Percentiles rank a stretch among this genome's conserved stretches.
phyloP scores from a whole-genome alignment of 768 basidiomycete species.

The Naganishia vishniacii region DNA sequence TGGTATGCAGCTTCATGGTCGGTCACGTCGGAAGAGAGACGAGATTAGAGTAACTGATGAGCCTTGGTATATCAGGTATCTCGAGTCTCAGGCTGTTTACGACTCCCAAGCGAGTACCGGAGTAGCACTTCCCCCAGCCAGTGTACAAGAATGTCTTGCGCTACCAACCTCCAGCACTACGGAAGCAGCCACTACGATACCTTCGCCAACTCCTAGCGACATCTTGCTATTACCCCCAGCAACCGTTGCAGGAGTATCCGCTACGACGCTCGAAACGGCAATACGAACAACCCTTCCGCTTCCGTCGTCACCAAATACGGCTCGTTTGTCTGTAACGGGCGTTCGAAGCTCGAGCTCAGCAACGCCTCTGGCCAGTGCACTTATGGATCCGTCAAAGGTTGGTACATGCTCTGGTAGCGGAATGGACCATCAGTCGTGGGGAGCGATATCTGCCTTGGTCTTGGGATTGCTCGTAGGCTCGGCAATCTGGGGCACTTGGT shows the following conservation, averaged over 20 bases:
- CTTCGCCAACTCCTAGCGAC: no score
- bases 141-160: constrained; percentile 13
- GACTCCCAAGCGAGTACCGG: constrained; percentile 18
- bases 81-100: constrained; percentile 5
- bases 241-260: not conserved
- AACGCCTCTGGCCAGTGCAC: not conserved
- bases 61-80: not conserved
- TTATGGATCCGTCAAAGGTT: not conserved
- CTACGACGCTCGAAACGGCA: no score
- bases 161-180: no score
- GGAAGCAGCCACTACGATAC: no score
- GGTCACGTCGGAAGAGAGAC: not conserved
- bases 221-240: no score
- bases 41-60: not conserved
- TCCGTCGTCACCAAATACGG: not conserved
- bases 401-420: constrained; percentile 30
- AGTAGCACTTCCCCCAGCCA: constrained; percentile 12
- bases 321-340: not conserved
- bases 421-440: constrained; percentile 39
- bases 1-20: constrained; percentile 21
- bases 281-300: no score
- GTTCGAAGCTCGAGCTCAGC: not conserved
- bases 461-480: constrained; percentile 31
- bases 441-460: constrained; percentile 27
- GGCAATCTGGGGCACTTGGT: constrained; percentile 36